A percentile compares a stretch with the other conserved stretches of the same genome.
phyloP scores from a whole-genome alignment of 192 early-diverging fungal genomes.

The Coemansia pectinata region DNA sequence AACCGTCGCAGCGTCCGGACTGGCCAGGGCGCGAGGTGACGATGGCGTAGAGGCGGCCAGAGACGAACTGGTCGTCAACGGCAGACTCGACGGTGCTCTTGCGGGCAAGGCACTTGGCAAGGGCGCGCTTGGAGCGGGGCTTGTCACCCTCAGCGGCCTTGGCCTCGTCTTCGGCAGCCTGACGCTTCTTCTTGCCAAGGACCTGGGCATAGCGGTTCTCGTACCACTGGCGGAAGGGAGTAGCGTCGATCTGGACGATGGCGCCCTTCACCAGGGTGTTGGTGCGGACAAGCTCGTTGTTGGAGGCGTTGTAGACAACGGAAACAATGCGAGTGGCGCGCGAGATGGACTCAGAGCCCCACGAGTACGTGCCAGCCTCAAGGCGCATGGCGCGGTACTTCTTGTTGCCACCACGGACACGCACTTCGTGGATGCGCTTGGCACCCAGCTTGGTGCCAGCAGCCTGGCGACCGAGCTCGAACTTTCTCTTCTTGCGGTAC shows the following conservation, averaged over 20 bases:
- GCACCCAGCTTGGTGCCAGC: conserved; percentile 97
- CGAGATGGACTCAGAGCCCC: conserved; percentile 94
- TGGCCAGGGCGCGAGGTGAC: conserved; percentile 97
- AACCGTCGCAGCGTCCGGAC: conserved; percentile 96
- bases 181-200: conserved; percentile 76
- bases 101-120: conserved; percentile 84
- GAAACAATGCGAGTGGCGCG: conserved; percentile 94
- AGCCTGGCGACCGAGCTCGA: conserved; percentile 98
- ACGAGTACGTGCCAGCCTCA: conserved; percentile 95
- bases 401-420: conserved; percentile 98
- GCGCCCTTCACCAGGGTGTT: conserved; percentile 99
- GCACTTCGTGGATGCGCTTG: conserved; percentile 95
- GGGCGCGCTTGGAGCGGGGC: conserved; percentile 88
- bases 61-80: conserved; percentile 92
- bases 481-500: conserved; percentile 99
- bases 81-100: conserved; percentile 85
- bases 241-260: conserved; percentile 97
- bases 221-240: conserved; percentile 99
- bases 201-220: conserved; percentile 93
- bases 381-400: conserved; percentile 98
- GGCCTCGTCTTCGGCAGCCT: conserved; percentile 46
- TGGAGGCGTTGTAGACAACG: conserved; percentile 99
- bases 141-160: conserved; percentile 68
- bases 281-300: conserved; percentile 99
- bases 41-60: conserved; percentile 91